Conservation (phyloP, 2,329 filamentous ascomycete species). For the Leptographium radiaticola region DNA sequence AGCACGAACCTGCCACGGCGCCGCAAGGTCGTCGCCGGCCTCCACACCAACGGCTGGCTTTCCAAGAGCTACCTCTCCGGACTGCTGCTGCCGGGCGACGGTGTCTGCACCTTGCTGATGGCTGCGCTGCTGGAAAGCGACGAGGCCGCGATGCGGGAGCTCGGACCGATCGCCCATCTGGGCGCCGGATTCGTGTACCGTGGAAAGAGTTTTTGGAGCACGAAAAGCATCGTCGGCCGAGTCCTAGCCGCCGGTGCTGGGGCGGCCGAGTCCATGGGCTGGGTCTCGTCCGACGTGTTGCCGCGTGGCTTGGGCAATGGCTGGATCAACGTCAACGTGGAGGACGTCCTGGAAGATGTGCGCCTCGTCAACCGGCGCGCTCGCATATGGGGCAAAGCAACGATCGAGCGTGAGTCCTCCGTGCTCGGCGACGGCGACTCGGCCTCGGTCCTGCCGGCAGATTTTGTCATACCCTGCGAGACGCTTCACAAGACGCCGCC, state of each 20-base stretch:
- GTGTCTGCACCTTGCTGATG: conserved; percentile 50
- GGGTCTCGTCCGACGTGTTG: conserved; percentile 49
- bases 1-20: conserved; percentile 27
- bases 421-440: conserved; percentile 46
- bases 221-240: conserved; percentile 49
- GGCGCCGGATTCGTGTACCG: conserved; percentile 52
- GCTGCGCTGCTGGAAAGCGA: conserved; percentile 53
- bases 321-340: conserved; percentile 45
- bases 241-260: conserved; percentile 50
- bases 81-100: conserved; percentile 50
- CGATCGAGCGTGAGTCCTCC: conserved; percentile 45
- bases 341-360: conserved; percentile 29
- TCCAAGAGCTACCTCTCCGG: conserved; percentile 56
- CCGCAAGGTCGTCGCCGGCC: conserved; percentile 40
- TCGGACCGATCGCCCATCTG: conserved; percentile 49
- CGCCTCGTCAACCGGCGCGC: conserved; percentile 19
- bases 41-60: conserved; percentile 51
- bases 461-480: conserved; percentile 50
- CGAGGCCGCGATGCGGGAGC: conserved; percentile 38
- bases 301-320: conserved; percentile 39
- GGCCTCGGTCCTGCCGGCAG: conserved; percentile 41
- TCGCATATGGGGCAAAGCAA: conserved; percentile 47
- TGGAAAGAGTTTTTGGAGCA: conserved; percentile 57
- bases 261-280: conserved; percentile 53
- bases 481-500: conserved; percentile 35